Percentiles rank a stretch among this genome's conserved stretches.
phyloP scores from a whole-genome alignment of 1,284 basidiomycete species.

The Porodaedalea pini region DNA sequence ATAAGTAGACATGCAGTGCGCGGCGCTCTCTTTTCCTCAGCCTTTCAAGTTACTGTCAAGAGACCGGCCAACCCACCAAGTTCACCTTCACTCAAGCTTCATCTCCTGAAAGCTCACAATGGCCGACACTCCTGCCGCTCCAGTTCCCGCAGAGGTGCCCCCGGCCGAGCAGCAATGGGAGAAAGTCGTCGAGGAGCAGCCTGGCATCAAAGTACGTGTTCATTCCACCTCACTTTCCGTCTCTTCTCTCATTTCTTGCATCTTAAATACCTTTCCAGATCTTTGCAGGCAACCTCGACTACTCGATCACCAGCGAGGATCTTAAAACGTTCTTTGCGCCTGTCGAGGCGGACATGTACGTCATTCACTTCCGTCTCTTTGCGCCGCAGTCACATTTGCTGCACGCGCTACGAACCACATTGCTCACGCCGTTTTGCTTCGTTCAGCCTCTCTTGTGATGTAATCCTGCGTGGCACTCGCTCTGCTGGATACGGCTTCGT shows the following conservation, averaged over 20 bases:
- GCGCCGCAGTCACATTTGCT: conserved; percentile 2
- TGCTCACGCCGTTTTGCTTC: not conserved
- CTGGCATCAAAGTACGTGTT: conserved; percentile 61
- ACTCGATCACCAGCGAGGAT: conserved; percentile 84
- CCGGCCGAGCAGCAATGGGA: conserved; percentile 58
- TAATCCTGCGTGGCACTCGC: conserved; percentile 76
- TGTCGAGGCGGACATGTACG: conserved; percentile 78
- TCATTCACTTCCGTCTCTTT: conserved; percentile 24
- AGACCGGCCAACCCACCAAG: conserved; percentile 47
- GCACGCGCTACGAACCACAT: conserved; percentile 17
- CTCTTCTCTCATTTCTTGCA: conserved; percentile 19
- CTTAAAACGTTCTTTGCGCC: conserved; percentile 80
- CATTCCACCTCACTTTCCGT: conserved; percentile 21
- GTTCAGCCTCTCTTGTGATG: conserved; percentile 67
- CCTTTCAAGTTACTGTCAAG: conserved; percentile 67
- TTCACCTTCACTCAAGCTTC: conserved; percentile 36
- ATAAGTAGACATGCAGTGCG: conserved; percentile 24
- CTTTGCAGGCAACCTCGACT: conserved; percentile 86
- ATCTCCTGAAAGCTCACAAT: conserved; percentile 58
- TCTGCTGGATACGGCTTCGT: conserved; percentile 93
- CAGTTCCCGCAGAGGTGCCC: conserved; percentile 71
- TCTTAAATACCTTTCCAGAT: conserved; percentile 46
- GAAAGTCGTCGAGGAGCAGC: conserved; percentile 58
- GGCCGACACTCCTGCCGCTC: conserved; percentile 83
- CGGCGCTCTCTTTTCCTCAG: conserved; percentile 44